Percentiles rank a stretch among this genome's conserved stretches.
These are phyloP conservation scores for Aspergillus jensenii DNA, from an alignment of 2,329 filamentous ascomycete genomes.

Conservation along the genomic window DNA sequence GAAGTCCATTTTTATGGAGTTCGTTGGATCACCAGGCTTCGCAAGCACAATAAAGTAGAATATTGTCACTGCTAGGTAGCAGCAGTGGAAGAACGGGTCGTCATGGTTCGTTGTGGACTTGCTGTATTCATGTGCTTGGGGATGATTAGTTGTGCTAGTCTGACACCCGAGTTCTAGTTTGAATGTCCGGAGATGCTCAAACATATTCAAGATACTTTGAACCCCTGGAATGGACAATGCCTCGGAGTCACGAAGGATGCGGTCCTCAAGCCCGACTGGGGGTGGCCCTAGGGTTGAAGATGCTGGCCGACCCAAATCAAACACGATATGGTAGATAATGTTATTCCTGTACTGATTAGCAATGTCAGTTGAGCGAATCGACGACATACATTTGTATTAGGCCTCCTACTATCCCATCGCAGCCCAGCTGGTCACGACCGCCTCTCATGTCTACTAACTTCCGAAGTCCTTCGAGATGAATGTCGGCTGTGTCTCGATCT, in stretches of 20 bases:
- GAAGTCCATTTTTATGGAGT: not conserved
- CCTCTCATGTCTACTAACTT: not conserved
- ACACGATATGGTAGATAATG: constrained; percentile 1
- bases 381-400: not conserved
- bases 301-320: not conserved
- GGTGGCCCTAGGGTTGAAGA: not conserved
- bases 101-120: not conserved
- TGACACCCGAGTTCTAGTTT: not conserved
- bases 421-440: not conserved
- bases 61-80: not conserved
- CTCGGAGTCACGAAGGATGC: not conserved
- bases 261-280: not conserved
- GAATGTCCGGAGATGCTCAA: not conserved
- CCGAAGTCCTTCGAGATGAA: not conserved
- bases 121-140: not conserved
- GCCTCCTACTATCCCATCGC: not conserved
- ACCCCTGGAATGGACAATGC: not conserved
- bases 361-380: not conserved
- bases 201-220: not conserved
- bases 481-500: constrained; percentile 2
- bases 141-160: not conserved
- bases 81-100: not conserved
- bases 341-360: not conserved
- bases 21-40: rapidly evolving
- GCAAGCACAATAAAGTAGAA: not conserved